Base-by-base conservation (phyloP, 768 basidiomycete genomes). In the Jaapia argillacea region DNA sequence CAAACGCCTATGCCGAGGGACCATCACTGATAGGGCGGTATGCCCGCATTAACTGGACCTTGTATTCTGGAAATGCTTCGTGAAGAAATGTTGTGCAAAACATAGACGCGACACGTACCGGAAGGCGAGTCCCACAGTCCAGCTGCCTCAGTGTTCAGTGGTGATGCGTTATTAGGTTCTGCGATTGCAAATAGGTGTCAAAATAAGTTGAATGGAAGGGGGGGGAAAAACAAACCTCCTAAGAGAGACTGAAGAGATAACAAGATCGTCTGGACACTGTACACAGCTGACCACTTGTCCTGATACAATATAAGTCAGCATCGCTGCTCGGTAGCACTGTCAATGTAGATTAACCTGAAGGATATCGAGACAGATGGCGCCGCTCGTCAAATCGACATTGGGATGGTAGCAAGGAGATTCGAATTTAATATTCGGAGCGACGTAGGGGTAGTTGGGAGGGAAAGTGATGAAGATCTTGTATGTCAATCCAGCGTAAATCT, bases 101-200 rank as follows among this genome's bases (percentile, higher is more conserved):
- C 4, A 40, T n/a, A n/a, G n/a, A n/a, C n/a, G 21, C 14, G 1
- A 5, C 4, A 50, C 71, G 33, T 56, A 81, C 85, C 77, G 48
- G 75, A 75, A n/a, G 78, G 72, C 27, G 72, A 70, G 48, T 69
- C 72, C 91, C 91, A 94, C 18, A 91, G 65, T 14, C 72, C 70
- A 3, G 90, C 85, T 2, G 91, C 91, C 51, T 93, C 90, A 5
- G 81, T 68, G 58, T 93, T 93, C 45, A 94, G 65, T 5, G 91
- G 91, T 4, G 89, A 92, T 13, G 83, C 85, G 58, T 92, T 93
- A 69, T 94, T 93, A 22, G 90, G 91, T 61, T 94, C 90, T 89
- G 53, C 26, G n/a, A n/a, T n/a, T n/a, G n/a, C n/a, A 28, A 46
- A 23, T 43, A 22, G 26, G 6, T 23, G 35, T 40, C n/a, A 44